Evolutionary conservation across 73 alveolate genomes (phyloP).

Genomic region (Blepharisma stoltei): DNA sequence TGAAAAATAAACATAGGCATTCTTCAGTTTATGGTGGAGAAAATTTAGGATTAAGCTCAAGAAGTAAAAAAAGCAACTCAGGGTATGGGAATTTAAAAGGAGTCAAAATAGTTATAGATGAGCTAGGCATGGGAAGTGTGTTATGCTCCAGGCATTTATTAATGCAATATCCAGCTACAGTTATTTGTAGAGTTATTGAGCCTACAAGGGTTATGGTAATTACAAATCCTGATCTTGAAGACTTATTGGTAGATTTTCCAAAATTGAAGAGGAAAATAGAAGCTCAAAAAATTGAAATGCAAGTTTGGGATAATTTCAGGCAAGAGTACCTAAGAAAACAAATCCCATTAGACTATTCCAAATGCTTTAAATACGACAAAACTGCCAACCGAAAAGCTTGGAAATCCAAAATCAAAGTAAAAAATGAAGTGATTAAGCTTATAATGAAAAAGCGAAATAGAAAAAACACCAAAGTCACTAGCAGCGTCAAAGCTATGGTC

Average conservation of each 20-base stretch:
- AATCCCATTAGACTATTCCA: background rate
- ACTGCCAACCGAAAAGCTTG: background rate
- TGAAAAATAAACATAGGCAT: background rate
- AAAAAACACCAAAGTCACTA: background rate
- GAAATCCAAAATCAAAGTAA: background rate
- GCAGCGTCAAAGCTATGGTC: background rate
- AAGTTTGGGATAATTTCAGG: background rate
- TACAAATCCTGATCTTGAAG: constrained; percentile 8
- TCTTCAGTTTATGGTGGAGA: background rate
- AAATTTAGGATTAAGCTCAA: background rate
- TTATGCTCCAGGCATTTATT: background rate
- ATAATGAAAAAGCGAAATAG: background rate
- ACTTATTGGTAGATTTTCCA: background rate
- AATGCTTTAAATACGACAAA: background rate
- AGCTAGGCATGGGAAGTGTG: background rate
- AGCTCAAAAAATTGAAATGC: background rate
- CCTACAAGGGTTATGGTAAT: constrained; percentile 4
- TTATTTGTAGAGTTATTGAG: background rate
- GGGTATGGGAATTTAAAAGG: background rate
- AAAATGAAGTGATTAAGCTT: background rate
- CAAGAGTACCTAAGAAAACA: background rate
- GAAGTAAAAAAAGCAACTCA: background rate
- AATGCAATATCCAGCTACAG: background rate
- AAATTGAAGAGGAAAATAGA: background rate
- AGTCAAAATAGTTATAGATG: constrained; percentile 2